These are phyloP conservation scores for Rhynchospora tenuis DNA, from an alignment of 176 grass and related monocot species.

Conservation along the genomic window DNA sequence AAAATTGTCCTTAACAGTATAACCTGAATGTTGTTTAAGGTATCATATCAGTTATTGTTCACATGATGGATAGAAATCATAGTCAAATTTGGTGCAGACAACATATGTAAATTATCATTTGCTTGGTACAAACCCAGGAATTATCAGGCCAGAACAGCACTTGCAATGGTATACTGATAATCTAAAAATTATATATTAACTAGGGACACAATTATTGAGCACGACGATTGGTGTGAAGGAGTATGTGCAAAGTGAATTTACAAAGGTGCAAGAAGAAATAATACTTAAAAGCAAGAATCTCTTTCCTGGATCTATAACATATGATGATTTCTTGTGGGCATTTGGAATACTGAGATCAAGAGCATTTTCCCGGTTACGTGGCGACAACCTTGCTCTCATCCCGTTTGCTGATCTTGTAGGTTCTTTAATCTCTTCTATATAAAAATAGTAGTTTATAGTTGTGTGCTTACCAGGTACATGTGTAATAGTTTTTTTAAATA, in stretches of 20 bases:
- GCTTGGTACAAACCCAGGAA: not conserved
- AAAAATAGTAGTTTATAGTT: not conserved
- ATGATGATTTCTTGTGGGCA: conserved; percentile 81
- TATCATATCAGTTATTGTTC: not conserved
- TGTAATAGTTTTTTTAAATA: not conserved
- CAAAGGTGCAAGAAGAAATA: conserved; percentile 54
- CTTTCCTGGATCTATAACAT: conserved; percentile 58
- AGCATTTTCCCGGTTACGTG: conserved; percentile 65
- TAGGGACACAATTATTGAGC: conserved; percentile 87
- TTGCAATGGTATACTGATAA: not conserved
- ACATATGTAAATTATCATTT: not conserved
- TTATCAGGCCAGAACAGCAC: not conserved
- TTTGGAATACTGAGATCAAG: conserved; percentile 91
- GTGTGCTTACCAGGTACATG: not conserved
- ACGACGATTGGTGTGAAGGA: conserved; percentile 84
- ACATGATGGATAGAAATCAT: not conserved
- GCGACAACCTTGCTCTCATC: conserved; percentile 88
- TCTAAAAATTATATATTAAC: not conserved
- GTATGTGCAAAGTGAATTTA: conserved; percentile 71
- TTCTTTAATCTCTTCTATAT: conserved; percentile 6
- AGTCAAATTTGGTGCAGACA: too few relatives aligned
- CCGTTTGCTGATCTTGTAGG: conserved; percentile 89
- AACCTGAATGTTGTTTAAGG: not conserved
- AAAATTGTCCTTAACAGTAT: not conserved
- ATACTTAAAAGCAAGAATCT: conserved; percentile 58